These are phyloP conservation scores for Avicennia marina DNA, from an alignment of 257 asterid genomes.

Conservation along the genomic window DNA sequence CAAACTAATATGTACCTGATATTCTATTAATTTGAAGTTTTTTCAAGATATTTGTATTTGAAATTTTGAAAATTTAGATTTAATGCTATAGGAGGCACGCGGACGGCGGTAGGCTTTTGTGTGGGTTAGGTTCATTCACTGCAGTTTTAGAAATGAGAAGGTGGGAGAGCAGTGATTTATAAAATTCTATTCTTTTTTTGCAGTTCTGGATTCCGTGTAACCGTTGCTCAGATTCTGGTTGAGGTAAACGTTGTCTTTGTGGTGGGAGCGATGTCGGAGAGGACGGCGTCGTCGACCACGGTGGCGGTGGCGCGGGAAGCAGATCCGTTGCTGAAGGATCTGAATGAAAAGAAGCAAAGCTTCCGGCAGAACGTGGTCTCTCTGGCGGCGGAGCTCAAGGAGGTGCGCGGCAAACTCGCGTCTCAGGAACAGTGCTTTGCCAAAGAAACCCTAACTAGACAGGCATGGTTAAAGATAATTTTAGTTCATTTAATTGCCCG, in stretches of 20 bases:
- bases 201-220: not conserved
- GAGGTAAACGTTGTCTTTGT: not conserved
- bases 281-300: slow-evolving; percentile 24
- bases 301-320: slow-evolving; percentile 28
- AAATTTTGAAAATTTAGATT: too few species aligned
- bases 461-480: slow-evolving; percentile 32
- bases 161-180: not conserved
- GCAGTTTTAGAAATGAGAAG: not conserved
- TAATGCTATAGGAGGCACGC: too few species aligned
- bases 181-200: not conserved
- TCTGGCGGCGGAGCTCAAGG: slow-evolving; percentile 85
- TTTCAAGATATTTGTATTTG: too few species aligned
- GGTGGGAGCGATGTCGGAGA: slow-evolving; percentile 18
- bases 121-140: too few species aligned
- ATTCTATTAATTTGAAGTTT: too few species aligned
- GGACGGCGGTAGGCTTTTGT: too few species aligned
- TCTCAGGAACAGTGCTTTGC: slow-evolving; percentile 51
- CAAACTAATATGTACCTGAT: too few species aligned
- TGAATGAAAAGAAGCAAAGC: slow-evolving; percentile 77
- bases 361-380: slow-evolving; percentile 84
- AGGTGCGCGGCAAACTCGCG: slow-evolving; percentile 63
- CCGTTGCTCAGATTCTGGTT: not conserved
- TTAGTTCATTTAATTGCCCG: not conserved
- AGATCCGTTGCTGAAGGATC: slow-evolving; percentile 86
- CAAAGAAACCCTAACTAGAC: slow-evolving; percentile 52